Evolutionary conservation across 2,329 filamentous ascomycete species (phyloP), one percentile per base, ranked within the genome.

Genomic region (Orbilia oligospora): DNA sequence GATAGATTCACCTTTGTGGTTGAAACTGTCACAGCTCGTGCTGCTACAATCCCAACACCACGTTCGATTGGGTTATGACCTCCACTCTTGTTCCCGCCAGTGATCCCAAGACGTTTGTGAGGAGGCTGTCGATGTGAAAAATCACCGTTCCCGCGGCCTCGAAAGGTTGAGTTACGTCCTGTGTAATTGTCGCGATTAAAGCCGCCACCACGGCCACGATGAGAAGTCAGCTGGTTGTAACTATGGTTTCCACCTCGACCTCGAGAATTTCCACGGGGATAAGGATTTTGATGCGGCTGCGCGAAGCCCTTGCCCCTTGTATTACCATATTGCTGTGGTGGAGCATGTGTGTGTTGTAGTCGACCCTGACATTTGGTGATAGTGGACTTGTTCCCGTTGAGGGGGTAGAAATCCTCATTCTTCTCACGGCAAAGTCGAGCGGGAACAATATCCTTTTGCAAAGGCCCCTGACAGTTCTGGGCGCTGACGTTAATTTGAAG

Each of bases 351-450:
- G 38, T 22, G 38, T 10, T 20, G 55, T 36, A 41, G n/a, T 9
- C 66, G 24, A 24, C 51, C 30, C 16, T 69, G 66, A 48, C 38
- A 24, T n/a, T 1, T 9, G 5, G 36, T 36, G 8, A 44, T 27
- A 9, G 5, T 33, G 44, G 61, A 55, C 56, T 68, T 30, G 71
- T 61, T 18, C 73, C 67, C 38, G 73, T 77, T 77, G 73, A 71
- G 46, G 67, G 73, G 67, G 30, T 22, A 49, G 33, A 55, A 77
- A 68, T 55, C 61, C 38, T 61, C 36, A n/a, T 33, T 36, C 3
- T n/a, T 38, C 18, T 51, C 65, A 64, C 22, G 41, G 27, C 30
- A 9, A 20, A 12, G 9, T 22, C 41, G 53, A 16, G 53, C 16
- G 30, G 48, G 27, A 16, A 6, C 36, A 10, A 18, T 53, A 2